phyloP scores from a whole-genome alignment of 768 basidiomycete species.

The Rhodotorula kratochvilovae region DNA sequence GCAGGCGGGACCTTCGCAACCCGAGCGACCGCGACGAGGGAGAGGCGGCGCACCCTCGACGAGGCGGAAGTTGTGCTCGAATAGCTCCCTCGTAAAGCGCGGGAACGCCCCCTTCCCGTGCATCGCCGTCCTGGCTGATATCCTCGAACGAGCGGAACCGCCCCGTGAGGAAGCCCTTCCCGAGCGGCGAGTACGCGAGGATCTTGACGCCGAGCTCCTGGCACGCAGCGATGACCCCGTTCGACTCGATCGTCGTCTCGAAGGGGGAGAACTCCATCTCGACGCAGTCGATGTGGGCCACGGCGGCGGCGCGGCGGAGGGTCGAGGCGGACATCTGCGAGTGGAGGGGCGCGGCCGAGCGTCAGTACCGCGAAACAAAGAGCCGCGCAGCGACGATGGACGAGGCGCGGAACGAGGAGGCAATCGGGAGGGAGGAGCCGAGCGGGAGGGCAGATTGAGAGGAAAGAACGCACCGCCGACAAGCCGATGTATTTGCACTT shows the following conservation, averaged over 20 bases:
- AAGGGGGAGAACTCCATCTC: conserved; percentile 56
- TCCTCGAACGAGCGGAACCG: conserved; percentile 46
- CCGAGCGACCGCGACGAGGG: neutral
- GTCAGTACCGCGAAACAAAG: neutral
- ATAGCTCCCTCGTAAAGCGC: conserved; percentile 53
- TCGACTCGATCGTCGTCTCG: conserved; percentile 29
- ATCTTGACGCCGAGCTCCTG: conserved; percentile 48
- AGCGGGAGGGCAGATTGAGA: no score
- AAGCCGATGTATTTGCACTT: conserved; percentile 61
- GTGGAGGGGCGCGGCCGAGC: neutral
- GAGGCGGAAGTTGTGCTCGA: conserved; percentile 14
- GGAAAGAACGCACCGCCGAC: conserved; percentile 54
- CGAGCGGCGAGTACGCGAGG: conserved; percentile 47
- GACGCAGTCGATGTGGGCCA: conserved; percentile 56
- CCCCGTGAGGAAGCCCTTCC: conserved; percentile 33
- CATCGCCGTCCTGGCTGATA: conserved; percentile 47
- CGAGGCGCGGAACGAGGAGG: no score
- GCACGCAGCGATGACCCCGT: conserved; percentile 48
- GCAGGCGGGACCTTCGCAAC: neutral
- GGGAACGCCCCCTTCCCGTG: conserved; percentile 40
- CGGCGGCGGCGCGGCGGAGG: conserved; percentile 51
- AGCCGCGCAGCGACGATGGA: no score
- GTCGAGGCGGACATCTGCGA: conserved; percentile 47
- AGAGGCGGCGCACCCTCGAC: neutral
- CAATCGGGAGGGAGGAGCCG: no score